These are phyloP conservation scores for Phylloporus arenicola DNA, from an alignment of 768 basidiomycete genomes.

Conservation along the genomic window DNA sequence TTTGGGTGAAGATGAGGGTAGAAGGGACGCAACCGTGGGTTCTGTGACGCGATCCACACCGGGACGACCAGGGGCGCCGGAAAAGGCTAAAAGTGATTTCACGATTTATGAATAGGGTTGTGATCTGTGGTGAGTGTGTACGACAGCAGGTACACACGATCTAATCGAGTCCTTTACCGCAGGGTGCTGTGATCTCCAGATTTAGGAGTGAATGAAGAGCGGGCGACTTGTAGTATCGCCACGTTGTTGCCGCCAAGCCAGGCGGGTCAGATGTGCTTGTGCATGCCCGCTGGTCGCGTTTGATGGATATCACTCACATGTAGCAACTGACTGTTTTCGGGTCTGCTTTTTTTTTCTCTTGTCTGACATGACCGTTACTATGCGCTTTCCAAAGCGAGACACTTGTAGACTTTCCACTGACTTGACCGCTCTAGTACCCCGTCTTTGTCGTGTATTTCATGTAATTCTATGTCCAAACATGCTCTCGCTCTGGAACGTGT, in stretches of 20 bases:
- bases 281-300: not conserved
- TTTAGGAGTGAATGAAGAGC: constrained; percentile 5
- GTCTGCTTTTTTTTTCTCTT: not conserved
- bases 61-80: constrained; percentile 7
- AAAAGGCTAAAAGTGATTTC: constrained; percentile 12
- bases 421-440: not conserved
- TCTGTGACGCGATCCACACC: not conserved
- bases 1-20: constrained; percentile 9
- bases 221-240: not conserved
- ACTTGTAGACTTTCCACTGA: not conserved
- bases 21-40: constrained; percentile 1
- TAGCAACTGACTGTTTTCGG: not conserved
- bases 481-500: not conserved
- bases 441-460: constrained; percentile 1
- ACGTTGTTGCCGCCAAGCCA: not conserved
- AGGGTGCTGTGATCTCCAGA: constrained; percentile 5
- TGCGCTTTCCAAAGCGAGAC: not conserved
- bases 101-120: constrained; percentile 1
- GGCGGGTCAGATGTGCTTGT: not conserved
- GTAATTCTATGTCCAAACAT: constrained; percentile 4
- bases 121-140: constrained; percentile 12
- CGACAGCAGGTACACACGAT: constrained; percentile 1
- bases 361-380: not conserved
- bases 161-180: constrained; percentile 3
- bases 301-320: constrained; percentile 11